Evolutionary conservation across 495 filamentous ascomycete species (phyloP).

Genomic region (Xylaria curta): DNA sequence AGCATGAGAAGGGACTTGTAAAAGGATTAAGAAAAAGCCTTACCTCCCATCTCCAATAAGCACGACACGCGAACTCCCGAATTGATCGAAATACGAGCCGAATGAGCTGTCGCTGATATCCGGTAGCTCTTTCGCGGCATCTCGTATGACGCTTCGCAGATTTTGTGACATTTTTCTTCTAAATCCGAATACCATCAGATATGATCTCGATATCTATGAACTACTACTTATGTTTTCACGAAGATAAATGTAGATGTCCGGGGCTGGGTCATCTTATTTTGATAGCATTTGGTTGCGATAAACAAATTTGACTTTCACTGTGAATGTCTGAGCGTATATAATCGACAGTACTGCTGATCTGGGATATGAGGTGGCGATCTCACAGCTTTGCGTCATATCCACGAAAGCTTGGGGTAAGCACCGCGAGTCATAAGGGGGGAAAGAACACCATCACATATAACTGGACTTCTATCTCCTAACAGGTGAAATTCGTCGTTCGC

Average conservation of each 20-base stretch:
- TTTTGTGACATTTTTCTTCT: neutral
- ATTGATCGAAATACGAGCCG: slow-evolving; percentile 4
- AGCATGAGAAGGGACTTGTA: neutral
- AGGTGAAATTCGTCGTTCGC: neutral
- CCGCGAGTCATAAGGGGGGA: slow-evolving; percentile 5
- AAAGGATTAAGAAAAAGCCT: neutral
- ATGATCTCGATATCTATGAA: neutral
- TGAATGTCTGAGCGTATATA: neutral
- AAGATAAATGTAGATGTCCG: neutral
- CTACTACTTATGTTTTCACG: neutral
- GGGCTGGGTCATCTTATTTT: neutral
- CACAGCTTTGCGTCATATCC: slow-evolving; percentile 6
- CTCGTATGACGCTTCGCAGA: neutral
- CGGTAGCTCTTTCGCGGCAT: neutral
- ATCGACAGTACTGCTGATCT: neutral
- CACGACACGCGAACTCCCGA: neutral
- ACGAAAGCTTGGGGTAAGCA: neutral
- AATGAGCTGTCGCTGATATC: neutral
- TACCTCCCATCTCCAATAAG: neutral
- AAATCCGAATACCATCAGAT: neutral
- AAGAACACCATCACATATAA: neutral
- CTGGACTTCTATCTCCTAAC: neutral
- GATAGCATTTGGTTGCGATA: neutral
- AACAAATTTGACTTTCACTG: neutral
- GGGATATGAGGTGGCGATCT: neutral